These are phyloP conservation scores for Moniliella sp. DNA, from an alignment of 1,284 basidiomycete species.

Conservation along the genomic window DNA sequence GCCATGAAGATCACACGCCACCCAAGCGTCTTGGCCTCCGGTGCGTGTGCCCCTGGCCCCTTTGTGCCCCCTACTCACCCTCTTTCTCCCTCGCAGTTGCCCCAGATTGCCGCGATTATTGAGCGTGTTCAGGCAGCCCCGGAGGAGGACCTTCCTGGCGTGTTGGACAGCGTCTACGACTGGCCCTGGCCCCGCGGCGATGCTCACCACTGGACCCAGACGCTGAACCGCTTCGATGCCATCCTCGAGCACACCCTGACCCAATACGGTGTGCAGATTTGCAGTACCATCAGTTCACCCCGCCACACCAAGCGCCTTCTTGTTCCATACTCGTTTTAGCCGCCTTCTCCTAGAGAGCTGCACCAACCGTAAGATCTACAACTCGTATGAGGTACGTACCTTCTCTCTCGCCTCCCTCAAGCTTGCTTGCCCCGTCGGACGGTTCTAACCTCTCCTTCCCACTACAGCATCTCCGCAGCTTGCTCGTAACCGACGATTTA, in stretches of 20 bases:
- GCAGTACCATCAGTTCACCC: constrained; percentile 55
- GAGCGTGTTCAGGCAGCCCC: constrained; percentile 13
- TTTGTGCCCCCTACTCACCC: no score
- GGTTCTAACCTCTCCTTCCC: no score
- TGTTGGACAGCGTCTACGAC: constrained; percentile 19
- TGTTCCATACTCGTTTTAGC: constrained; percentile 66
- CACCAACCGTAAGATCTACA: constrained; percentile 87
- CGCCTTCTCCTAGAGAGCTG: constrained; percentile 83
- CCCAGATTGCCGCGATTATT: constrained; percentile 16
- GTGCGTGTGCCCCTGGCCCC: no score
- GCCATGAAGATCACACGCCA: no score
- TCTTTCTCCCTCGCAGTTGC: constrained; percentile 5
- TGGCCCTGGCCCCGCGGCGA: constrained; percentile 96
- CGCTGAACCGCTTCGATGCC: constrained; percentile 79
- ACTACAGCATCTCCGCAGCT: constrained; percentile 58
- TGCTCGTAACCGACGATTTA: constrained; percentile 68
- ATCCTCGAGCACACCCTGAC: constrained; percentile 62
- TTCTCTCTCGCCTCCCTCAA: neutral
- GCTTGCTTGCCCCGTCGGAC: no score
- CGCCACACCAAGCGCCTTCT: constrained; percentile 54
- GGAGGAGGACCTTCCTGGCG: constrained; percentile 20
- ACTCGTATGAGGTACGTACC: constrained; percentile 70
- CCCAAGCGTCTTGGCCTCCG: no score
- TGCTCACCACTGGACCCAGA: constrained; percentile 82
- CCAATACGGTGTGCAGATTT: constrained; percentile 43